Evolutionary conservation across 2,329 filamentous ascomycete genomes (phyloP), one percentile per base, ranked within the genome.

Genomic region (Cladosporium colombiae): DNA sequence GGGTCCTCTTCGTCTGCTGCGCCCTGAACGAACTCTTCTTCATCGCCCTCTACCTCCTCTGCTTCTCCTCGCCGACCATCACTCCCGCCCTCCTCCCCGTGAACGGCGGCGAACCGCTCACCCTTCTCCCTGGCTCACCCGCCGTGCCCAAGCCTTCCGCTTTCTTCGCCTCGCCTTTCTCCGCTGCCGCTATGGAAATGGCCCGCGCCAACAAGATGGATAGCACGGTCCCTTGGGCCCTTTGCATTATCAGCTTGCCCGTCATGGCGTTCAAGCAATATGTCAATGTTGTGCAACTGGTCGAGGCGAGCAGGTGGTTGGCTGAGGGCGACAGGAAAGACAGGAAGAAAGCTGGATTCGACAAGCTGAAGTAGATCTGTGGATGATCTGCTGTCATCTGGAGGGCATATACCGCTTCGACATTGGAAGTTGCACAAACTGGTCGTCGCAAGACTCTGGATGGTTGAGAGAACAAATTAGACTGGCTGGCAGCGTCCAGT

Each of bases 31-130:
- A 99, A 81, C 81, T 93, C 70, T 99, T 97, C 85, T 99, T 99
- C 85, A 97, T 99, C 76, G 93, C 92, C 33, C 88, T 99, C 68
- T 99, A 99, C 82, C 90, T 99, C 63, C 89, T 99, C 67, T 97
- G 93, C 74, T 99, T 99, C 84, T 96, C 91, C 66, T 96, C 92
- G 65, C 94, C 94, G 1, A 86, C 89, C 44, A 87, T 98, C 64
- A 95, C 92, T 1, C 94, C 95, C 1, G 92, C 92, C 66, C 89
- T 98, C 62, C 88, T 89, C 65, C 80, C 81, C 67, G 74, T 89
- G 68, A 82, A 87, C 73, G 52, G 58, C 37, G 25, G 53, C 59
- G 70, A 70, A 21, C 82, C 86, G 14, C 83, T 88, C 49, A 73
- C 75, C 25, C 72, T 81, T 23, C 79, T 89, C 73, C 86, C 88